Conservation (phyloP, 2,329 filamentous ascomycete genomes). For the Ophiosphaerella narmari region DNA sequence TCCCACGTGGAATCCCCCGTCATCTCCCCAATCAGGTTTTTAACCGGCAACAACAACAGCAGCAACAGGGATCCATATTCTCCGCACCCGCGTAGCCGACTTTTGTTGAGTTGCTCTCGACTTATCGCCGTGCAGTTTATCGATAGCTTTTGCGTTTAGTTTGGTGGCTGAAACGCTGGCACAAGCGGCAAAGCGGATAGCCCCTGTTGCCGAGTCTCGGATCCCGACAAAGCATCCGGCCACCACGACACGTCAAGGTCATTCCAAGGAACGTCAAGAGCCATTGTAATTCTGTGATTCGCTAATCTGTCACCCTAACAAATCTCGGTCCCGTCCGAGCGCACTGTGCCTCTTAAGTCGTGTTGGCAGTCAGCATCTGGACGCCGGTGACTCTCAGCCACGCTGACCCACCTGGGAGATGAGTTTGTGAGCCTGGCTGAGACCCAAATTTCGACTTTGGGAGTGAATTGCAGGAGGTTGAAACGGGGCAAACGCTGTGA, state of each 20-base stretch:
- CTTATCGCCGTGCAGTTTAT: slow-evolving; percentile 16
- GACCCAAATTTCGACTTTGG: slow-evolving; percentile 2
- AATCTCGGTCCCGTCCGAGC: slow-evolving; percentile 5
- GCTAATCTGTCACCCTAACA: background rate
- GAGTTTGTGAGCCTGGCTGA: background rate
- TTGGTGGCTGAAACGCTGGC: slow-evolving; percentile 23
- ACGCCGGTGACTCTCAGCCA: background rate
- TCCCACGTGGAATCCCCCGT: background rate
- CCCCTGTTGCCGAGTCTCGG: slow-evolving; percentile 9
- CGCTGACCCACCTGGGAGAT: slow-evolving; percentile 1
- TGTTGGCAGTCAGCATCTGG: background rate
- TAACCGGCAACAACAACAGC: background rate
- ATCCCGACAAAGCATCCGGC: slow-evolving; percentile 11
- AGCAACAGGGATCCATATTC: slow-evolving; percentile 2
- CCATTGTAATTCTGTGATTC: slow-evolving; percentile 14
- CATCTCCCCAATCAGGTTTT: background rate
- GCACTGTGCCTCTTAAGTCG: background rate
- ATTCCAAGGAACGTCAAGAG: slow-evolving; percentile 12
- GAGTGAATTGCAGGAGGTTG: slow-evolving; percentile 4
- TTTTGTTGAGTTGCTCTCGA: slow-evolving; percentile 16
- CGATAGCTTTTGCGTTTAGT: slow-evolving; percentile 16
- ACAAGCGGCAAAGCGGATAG: slow-evolving; percentile 12
- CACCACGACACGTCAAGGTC: slow-evolving; percentile 8
- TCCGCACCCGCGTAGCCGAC: slow-evolving; percentile 3
- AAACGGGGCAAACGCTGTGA: slow-evolving; percentile 4